A percentile compares a stretch with the other conserved stretches of the same genome.
phyloP scores from a whole-genome alignment of 148 eudicot genomes.

The Linanthus parryae region DNA sequence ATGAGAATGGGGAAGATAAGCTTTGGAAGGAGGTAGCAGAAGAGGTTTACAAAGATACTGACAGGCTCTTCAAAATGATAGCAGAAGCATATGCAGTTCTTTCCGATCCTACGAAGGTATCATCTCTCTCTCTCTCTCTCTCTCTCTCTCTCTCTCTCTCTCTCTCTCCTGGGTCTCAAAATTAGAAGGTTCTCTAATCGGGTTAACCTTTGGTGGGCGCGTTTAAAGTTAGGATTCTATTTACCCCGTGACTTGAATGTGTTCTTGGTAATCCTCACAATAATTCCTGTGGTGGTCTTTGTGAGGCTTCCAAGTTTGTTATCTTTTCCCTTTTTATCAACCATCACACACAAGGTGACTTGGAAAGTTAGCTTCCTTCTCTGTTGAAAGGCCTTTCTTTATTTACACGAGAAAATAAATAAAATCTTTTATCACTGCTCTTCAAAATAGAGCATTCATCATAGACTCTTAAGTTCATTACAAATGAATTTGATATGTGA shows the following conservation, averaged over 20 bases:
- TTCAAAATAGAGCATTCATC: too few relatives aligned
- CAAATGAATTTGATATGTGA: too few relatives aligned
- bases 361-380: too few relatives aligned
- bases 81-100: conserved; percentile 94
- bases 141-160: not conserved
- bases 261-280: not conserved
- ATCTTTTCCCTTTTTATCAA: not conserved
- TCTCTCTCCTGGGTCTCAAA: not conserved
- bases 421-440: too few relatives aligned
- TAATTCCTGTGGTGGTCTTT: not conserved
- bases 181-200: not conserved
- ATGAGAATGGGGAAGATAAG: conserved; percentile 74
- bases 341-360: too few relatives aligned
- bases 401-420: too few relatives aligned
- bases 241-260: not conserved
- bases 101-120: conserved; percentile 79
- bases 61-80: conserved; percentile 90
- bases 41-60: conserved; percentile 78
- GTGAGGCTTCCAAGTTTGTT: not conserved
- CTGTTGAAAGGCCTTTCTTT: too few relatives aligned
- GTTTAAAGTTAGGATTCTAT: too few relatives aligned
- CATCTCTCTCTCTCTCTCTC: conserved; percentile 2
- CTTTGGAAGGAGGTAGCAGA: conserved; percentile 81
- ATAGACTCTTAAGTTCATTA: too few relatives aligned
- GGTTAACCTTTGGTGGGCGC: not conserved